Base-by-base conservation (phyloP, 2,329 filamentous ascomycete species). In the Apiospora pterosperma region DNA sequence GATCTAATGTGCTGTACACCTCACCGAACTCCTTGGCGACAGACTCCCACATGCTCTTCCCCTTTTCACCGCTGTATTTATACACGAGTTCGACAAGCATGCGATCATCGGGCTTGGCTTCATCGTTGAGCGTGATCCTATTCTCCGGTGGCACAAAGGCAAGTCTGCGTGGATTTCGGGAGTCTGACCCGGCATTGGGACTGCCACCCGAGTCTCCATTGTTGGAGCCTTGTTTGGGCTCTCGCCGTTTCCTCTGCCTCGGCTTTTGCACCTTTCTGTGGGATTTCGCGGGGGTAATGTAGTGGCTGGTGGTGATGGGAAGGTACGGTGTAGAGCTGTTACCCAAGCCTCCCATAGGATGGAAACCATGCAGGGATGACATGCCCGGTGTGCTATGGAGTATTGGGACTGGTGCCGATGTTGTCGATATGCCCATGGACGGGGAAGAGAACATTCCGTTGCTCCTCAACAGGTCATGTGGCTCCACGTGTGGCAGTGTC, bases 21-120 rank as follows among this genome's bases (percentile, higher is more conserved):
- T 75, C 74, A 66, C 78, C 71, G 66, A 79, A 87, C 64, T 82
- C 79, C 5, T 71, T 72, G 60, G 80, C 78, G 64, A 88, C 86
- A 42, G 79, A 77, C 28, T 84, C 80, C 85, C 85, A 88, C 84
- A 87, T 87, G 38, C 84, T 83, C 67, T 84, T 84, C 19, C 85
- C 85, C 69, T 84, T 84, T 62, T 80, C 77, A 23, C 79, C 70
- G 19, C 79, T 75, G 68, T 81, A 79, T 28, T 79, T 71, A 71
- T 79, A 80, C 14, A 84, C 78, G n/a, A 83, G 58, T 7, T 16
- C 58, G 58, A 60, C n/a, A 38, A 60, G 34, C 3, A 38, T 12
- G 28, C 19, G 28, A 16, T 55, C 48, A 3, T 34, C 48, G 11
- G 19, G 14, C 12, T 34, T 55, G 16, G 48, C 48, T 55, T 55